Base-by-base conservation (phyloP, 176 grass and related monocot species). In the Ananas comosus region DNA sequence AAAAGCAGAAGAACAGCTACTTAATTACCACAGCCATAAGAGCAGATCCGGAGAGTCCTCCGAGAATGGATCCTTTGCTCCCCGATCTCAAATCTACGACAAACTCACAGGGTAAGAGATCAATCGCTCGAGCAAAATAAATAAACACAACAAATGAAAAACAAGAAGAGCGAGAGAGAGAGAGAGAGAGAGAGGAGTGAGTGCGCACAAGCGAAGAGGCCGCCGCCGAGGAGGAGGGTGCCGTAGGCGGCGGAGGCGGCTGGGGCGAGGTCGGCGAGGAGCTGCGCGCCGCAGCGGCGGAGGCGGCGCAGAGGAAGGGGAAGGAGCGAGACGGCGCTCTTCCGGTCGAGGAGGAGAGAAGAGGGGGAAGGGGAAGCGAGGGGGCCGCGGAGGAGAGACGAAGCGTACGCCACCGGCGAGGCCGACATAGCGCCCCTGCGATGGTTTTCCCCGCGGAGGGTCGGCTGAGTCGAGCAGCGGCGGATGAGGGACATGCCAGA, bases 1-100 rank as follows among this genome's bases (percentile, higher is more conserved):
- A 65, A 64, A 50, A 58, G 76, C 64, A 49, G 25, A 64, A 47
- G 27, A 42, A 21, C 17, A 63, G 53, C 42, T 75, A n/a, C n/a
- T n/a, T n/a, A 84, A 83, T 92, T 72, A 96, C 93, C 33, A 67
- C 59, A 73, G 74, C 77, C 93, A 85, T 92, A 49, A 96, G 83
- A n/a, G 93, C 84, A 83, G 83, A 80, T 19, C 93, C 89, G 79
- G 84, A 76, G 64, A 92, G 58, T 14, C 89, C 89, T 66, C 93
- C 89, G 21, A 74, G 82, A 85, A 96, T 83, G 70, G 93, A 96
- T 0, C 86, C 93, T 80, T 85, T 85, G 64, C 88, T 96, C 47
- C 93, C 79, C 23, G 89, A 92, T 76, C 89, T 83, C 68, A 81
- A 64, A 92, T 96, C 93, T 96, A 21, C 71, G 66, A 23, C 13